These are phyloP conservation scores for Galium porrigens DNA, from an alignment of 305 asterid genomes.

Conservation along the genomic window DNA sequence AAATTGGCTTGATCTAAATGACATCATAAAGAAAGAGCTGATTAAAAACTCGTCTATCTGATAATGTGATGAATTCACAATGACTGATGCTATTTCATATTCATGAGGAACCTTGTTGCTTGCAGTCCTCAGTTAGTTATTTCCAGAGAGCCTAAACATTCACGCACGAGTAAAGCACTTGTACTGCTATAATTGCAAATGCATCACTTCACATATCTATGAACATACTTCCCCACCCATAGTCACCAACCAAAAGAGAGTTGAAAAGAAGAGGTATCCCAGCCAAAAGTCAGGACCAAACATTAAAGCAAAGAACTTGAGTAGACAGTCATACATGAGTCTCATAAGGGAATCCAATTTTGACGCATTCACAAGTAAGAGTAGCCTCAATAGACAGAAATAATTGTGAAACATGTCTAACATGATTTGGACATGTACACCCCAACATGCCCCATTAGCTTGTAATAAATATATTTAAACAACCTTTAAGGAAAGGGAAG, in stretches of 20 bases:
- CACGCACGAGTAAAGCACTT: neutral
- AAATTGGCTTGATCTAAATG: neutral
- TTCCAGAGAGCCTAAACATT: neutral
- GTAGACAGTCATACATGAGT: neutral
- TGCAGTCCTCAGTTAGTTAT: neutral
- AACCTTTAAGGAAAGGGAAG: neutral
- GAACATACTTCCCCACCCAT: neutral
- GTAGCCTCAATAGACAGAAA: neutral
- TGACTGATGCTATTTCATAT: neutral
- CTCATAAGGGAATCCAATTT: neutral
- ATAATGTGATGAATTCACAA: neutral
- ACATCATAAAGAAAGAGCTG: conserved; percentile 1
- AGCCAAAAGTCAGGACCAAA: neutral
- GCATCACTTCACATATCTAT: neutral
- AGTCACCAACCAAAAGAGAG: neutral
- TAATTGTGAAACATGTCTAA: neutral
- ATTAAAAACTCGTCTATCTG: neutral
- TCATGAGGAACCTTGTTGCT: too few relatives aligned
- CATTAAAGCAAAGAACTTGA: neutral
- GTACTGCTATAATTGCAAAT: neutral
- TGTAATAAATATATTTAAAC: neutral
- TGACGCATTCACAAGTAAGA: neutral
- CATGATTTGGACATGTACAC: neutral
- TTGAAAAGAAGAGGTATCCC: neutral
- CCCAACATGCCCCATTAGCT: neutral